phyloP scores from a whole-genome alignment of 805 yeast genomes.

The Teunomyces panamensis region DNA sequence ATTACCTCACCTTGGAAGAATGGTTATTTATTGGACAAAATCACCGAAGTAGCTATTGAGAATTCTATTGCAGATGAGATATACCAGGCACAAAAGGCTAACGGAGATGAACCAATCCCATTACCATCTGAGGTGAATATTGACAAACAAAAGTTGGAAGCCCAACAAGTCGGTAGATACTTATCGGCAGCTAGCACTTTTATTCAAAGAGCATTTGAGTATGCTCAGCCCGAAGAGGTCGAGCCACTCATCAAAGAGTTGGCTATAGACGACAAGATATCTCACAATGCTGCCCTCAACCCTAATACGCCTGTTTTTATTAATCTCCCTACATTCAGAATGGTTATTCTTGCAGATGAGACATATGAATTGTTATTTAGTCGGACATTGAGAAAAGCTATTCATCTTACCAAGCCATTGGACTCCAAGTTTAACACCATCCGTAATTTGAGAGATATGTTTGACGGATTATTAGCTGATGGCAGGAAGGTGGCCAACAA shows the following conservation, averaged over 20 bases:
- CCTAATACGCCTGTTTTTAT: constrained; percentile 74
- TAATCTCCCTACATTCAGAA: constrained; percentile 84
- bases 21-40: constrained; percentile 58
- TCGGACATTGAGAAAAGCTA: constrained; percentile 59
- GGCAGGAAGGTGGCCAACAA: constrained; percentile 89
- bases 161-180: constrained; percentile 73
- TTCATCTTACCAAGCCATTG: constrained; percentile 60
- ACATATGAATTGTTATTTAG: constrained; percentile 85
- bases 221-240: constrained; percentile 67
- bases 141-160: constrained; percentile 59
- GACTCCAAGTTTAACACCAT: constrained; percentile 46
- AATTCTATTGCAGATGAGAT: constrained; percentile 65
- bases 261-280: constrained; percentile 35
- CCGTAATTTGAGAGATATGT: constrained; percentile 75
- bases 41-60: constrained; percentile 63
- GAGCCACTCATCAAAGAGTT: constrained; percentile 37
- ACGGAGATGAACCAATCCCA: constrained; percentile 29
- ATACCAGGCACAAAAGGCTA: constrained; percentile 37
- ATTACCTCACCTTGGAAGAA: constrained; percentile 87
- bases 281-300: constrained; percentile 78
- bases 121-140: constrained; percentile 60
- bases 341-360: constrained; percentile 93
- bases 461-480: constrained; percentile 87
- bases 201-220: constrained; percentile 83
- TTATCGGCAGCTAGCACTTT: constrained; percentile 84